These are phyloP conservation scores for Hyphopichia burtonii DNA, from an alignment of 1,139 yeast genomes.

Conservation along the genomic window DNA sequence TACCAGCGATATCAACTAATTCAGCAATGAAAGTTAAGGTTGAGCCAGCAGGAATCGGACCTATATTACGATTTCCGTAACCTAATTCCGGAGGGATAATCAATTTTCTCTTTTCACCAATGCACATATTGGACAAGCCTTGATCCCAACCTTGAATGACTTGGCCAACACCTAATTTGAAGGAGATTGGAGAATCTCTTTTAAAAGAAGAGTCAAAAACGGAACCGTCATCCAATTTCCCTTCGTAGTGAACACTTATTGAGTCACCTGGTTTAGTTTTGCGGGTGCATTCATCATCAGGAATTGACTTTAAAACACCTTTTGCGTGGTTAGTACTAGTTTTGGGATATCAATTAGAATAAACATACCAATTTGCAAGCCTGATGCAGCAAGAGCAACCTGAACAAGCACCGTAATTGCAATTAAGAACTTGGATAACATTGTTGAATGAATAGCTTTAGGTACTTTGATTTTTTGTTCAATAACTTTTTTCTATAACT, in stretches of 20 bases:
- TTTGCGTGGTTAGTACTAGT: background rate
- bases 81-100: conserved; percentile 76
- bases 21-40: conserved; percentile 61
- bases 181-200: conserved; percentile 66
- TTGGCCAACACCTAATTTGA: conserved; percentile 69
- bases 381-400: conserved; percentile 5
- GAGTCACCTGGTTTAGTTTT: conserved; percentile 63
- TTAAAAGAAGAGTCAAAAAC: conserved; percentile 72
- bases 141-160: conserved; percentile 90
- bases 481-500: background rate
- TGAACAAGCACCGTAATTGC: background rate
- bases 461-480: background rate
- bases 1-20: conserved; percentile 49
- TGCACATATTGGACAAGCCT: conserved; percentile 75
- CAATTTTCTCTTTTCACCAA: conserved; percentile 80
- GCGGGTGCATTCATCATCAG: conserved; percentile 50
- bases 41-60: conserved; percentile 76
- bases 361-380: conserved; percentile 28
- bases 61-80: conserved; percentile 76
- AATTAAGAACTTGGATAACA: background rate
- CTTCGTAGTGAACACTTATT: conserved; percentile 74
- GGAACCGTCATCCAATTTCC: conserved; percentile 64
- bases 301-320: conserved; percentile 47
- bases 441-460: background rate
- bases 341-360: too few species aligned